These are phyloP conservation scores for Leccinellum rugosiceps DNA, from an alignment of 768 basidiomycete species.

Conservation along the genomic window DNA sequence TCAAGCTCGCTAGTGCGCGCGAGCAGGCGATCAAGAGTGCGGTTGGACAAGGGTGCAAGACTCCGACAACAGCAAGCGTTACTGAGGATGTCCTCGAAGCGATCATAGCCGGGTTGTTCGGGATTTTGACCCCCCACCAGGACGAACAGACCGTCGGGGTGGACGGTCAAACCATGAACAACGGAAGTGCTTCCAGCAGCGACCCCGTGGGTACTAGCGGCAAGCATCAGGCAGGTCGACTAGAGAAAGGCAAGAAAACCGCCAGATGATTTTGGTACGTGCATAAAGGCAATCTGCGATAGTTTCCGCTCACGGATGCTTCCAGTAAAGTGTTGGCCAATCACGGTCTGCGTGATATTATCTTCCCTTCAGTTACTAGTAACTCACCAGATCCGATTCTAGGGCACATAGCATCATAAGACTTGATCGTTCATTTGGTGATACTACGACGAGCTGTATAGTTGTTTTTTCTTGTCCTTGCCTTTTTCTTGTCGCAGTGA, in stretches of 20 bases:
- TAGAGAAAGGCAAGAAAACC: neutral
- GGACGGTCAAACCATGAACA: constrained; percentile 8
- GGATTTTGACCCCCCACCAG: constrained; percentile 9
- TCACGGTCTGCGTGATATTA: neutral
- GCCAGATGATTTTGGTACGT: neutral
- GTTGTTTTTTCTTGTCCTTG: neutral
- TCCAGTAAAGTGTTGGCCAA: neutral
- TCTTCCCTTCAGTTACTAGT: neutral
- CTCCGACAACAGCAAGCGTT: constrained; percentile 26
- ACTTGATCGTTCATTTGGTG: neutral
- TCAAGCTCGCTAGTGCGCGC: constrained; percentile 51
- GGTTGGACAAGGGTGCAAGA: constrained; percentile 23
- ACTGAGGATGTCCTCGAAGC: constrained; percentile 24
- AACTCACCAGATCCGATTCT: neutral
- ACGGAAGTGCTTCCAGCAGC: neutral
- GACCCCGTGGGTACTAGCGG: neutral
- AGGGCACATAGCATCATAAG: neutral
- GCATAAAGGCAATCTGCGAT: neutral
- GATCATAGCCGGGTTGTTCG: constrained; percentile 35
- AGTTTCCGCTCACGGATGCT: neutral
- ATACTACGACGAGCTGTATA: neutral
- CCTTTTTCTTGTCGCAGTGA: neutral
- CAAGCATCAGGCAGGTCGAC: neutral
- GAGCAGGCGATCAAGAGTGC: constrained; percentile 43
- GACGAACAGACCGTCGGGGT: neutral